A percentile compares a stretch with the other conserved stretches of the same genome.
Conservation (phyloP, 148 eudicot species). For the Amaranthus palmeri region DNA sequence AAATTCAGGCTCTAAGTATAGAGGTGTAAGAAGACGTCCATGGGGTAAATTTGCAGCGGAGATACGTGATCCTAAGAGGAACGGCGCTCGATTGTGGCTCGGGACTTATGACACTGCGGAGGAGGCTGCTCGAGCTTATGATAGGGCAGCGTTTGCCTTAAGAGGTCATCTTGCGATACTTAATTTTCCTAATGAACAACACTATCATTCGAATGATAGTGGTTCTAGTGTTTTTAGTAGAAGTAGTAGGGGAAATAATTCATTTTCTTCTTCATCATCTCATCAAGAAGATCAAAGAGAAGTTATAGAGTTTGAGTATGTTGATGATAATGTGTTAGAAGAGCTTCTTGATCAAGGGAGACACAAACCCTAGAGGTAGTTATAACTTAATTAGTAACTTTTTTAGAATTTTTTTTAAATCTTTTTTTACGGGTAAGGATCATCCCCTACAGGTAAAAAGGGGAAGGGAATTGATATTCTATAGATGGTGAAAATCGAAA, state of each 20-base stretch:
- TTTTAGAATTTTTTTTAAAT: not conserved
- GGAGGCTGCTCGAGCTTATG: conserved; percentile 44
- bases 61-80: conserved; percentile 36
- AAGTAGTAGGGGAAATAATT: not conserved
- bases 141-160: conserved; percentile 30
- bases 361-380: conserved; percentile 12
- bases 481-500: no score
- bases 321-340: conserved; percentile 44
- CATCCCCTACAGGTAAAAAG: no score
- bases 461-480: no score
- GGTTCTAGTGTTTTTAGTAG: conserved; percentile 3
- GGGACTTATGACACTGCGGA: conserved; percentile 39
- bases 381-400: not conserved
- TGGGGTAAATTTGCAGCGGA: conserved; percentile 48
- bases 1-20: conserved; percentile 23
- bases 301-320: conserved; percentile 45
- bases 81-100: conserved; percentile 39
- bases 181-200: conserved; percentile 40
- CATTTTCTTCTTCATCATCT: conserved; percentile 4
- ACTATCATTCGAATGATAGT: conserved; percentile 26
- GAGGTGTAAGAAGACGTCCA: conserved; percentile 39
- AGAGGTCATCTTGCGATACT: conserved; percentile 45
- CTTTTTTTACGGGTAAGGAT: not conserved
- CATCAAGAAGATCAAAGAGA: conserved; percentile 17
- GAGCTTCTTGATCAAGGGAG: conserved; percentile 34